Conservation (phyloP, 331 rosid species). For the Acacia pycnantha region DNA sequence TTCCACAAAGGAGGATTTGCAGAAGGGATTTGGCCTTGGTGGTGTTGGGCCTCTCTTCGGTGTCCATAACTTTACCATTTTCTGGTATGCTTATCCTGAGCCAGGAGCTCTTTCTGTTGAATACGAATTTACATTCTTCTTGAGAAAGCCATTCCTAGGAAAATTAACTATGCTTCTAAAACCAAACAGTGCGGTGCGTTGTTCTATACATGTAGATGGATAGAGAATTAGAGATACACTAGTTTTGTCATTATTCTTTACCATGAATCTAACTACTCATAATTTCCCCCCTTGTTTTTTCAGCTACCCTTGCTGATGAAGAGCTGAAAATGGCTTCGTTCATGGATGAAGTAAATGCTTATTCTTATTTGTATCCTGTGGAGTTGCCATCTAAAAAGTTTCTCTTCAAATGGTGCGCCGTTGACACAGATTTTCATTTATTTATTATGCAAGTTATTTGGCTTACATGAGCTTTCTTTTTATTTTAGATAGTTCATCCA, state of each 20-base stretch:
- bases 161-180: background rate
- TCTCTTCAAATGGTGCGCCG: constrained; percentile 74
- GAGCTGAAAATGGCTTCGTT: constrained; percentile 63
- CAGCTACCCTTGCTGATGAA: constrained; percentile 70
- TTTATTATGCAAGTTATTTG: background rate
- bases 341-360: constrained; percentile 76
- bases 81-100: constrained; percentile 31
- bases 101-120: background rate
- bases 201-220: background rate
- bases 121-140: background rate
- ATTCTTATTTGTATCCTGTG: constrained; percentile 79
- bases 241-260: constrained; percentile 15
- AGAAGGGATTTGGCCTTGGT: constrained; percentile 44
- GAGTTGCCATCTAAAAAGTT: constrained; percentile 71
- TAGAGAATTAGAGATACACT: background rate
- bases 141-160: background rate
- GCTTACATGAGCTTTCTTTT: background rate
- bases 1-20: constrained; percentile 34
- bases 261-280: background rate
- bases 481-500: background rate
- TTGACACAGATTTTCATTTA: background rate
- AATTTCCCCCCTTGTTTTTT: constrained; percentile 8
- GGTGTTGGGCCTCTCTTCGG: constrained; percentile 49
- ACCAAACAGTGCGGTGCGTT: background rate
- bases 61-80: constrained; percentile 33